Evolutionary conservation across 2,329 filamentous ascomycete species (phyloP).

Genomic region (Paramyrothecium sp.): DNA sequence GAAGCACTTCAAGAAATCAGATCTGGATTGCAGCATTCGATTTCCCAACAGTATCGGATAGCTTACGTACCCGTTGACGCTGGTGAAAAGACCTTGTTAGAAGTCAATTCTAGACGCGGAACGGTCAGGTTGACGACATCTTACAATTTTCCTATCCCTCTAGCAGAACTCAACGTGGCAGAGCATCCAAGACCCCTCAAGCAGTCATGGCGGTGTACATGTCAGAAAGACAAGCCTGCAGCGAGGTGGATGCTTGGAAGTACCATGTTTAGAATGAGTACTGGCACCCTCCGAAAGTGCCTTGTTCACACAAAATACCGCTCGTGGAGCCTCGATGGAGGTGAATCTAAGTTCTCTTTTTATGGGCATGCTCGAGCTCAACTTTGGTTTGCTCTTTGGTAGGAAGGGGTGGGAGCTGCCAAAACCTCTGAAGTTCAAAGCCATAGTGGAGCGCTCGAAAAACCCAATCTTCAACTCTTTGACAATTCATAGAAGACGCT

Average conservation of each 20-base stretch:
- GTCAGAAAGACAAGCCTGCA: not conserved
- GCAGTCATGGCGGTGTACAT: not conserved
- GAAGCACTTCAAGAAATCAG: not conserved
- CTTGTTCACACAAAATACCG: not conserved
- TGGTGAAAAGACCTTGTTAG: not conserved
- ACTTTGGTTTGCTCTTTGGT: not conserved
- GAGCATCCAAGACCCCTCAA: not conserved
- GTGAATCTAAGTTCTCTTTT: not conserved
- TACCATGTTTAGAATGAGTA: not conserved
- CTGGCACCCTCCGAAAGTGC: not conserved
- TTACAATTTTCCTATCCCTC: too few species aligned
- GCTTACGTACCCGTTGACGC: not conserved
- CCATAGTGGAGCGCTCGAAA: not conserved
- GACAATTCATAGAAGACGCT: not conserved
- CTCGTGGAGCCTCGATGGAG: not conserved
- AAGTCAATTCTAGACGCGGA: not conserved
- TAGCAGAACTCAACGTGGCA: too few species aligned
- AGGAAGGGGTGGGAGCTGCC: not conserved
- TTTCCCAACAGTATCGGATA: not conserved
- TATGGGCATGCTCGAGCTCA: not conserved
- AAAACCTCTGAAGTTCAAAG: not conserved
- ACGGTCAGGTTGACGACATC: not conserved
- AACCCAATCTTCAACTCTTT: not conserved
- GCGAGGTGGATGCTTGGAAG: not conserved
- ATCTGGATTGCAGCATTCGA: not conserved